Conservation (phyloP, 2,329 filamentous ascomycete genomes). For the Beauveria sp. region DNA sequence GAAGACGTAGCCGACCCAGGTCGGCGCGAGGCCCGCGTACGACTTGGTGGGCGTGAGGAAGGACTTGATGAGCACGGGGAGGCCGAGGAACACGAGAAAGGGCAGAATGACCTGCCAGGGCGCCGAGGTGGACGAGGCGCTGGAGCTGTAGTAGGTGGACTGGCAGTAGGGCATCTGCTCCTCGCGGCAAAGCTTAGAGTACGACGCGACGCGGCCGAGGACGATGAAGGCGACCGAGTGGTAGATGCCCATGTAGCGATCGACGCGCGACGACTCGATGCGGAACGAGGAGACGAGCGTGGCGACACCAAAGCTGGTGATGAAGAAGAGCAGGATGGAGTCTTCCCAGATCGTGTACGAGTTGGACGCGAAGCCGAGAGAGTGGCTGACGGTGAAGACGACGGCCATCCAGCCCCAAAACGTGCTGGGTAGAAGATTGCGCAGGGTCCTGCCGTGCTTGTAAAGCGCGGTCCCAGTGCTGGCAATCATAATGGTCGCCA, state of each 20-base stretch:
- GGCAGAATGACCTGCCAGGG: slow-evolving; percentile 82
- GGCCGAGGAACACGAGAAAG: slow-evolving; percentile 59
- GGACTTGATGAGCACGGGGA: slow-evolving; percentile 69
- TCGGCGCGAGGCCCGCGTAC: slow-evolving; percentile 75
- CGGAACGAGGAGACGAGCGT: slow-evolving; percentile 68
- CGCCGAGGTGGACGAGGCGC: slow-evolving; percentile 85
- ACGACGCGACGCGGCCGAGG: slow-evolving; percentile 70
- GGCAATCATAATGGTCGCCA: slow-evolving; percentile 26
- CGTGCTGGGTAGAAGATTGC: slow-evolving; percentile 57
- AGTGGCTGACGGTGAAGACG: slow-evolving; percentile 76
- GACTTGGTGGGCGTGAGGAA: slow-evolving; percentile 78
- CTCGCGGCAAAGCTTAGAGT: slow-evolving; percentile 88
- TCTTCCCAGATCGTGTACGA: slow-evolving; percentile 99
- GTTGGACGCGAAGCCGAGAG: slow-evolving; percentile 91
- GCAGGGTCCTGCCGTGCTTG: slow-evolving; percentile 34
- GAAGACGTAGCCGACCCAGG: slow-evolving; percentile 78
- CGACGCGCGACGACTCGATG: slow-evolving; percentile 50
- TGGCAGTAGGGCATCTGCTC: slow-evolving; percentile 97
- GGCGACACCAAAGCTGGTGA: slow-evolving; percentile 77
- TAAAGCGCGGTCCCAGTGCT: slow-evolving; percentile 38
- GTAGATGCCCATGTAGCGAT: slow-evolving; percentile 70
- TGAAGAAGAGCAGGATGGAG: slow-evolving; percentile 84
- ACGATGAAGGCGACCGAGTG: slow-evolving; percentile 79
- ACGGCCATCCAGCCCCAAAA: slow-evolving; percentile 85
- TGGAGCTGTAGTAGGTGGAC: slow-evolving; percentile 91